Percentiles rank a stretch among this genome's conserved stretches.
phyloP scores from a whole-genome alignment of 164 flowering plant species.

The Macadamia tetraphylla region DNA sequence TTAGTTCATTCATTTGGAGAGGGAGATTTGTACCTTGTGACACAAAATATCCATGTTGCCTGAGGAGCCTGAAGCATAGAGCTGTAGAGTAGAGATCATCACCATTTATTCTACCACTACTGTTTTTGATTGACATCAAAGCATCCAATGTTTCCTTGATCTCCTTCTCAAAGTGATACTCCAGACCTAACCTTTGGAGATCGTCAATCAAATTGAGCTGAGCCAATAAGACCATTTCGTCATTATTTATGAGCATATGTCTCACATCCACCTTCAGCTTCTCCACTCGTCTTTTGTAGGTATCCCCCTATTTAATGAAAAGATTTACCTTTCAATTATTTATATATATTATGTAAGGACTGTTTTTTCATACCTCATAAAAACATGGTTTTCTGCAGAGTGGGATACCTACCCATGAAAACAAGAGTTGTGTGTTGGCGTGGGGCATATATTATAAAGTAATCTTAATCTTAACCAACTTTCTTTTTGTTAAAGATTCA shows the following conservation, averaged over 20 bases:
- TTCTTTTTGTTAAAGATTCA: too few relatives aligned
- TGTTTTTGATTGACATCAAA: not conserved
- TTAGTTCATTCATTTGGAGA: not conserved
- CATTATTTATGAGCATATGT: not conserved
- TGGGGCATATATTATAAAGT: too few relatives aligned
- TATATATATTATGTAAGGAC: too few relatives aligned
- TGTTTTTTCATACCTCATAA: too few relatives aligned
- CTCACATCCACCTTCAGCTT: not conserved
- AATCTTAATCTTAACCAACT: too few relatives aligned
- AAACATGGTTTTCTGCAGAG: too few relatives aligned
- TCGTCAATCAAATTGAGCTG: conserved; percentile 11
- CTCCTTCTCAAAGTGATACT: conserved; percentile 13
- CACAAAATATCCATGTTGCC: conserved; percentile 8
- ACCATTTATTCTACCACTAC: not conserved
- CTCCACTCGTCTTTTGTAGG: not conserved
- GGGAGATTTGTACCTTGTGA: conserved; percentile 3
- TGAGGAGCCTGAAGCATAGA: conserved; percentile 8
- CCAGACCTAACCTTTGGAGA: conserved; percentile 8
- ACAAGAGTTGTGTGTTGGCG: too few relatives aligned
- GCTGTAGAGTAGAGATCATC: conserved; percentile 4
- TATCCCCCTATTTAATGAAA: not conserved
- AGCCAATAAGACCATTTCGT: not conserved
- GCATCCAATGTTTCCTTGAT: not conserved
- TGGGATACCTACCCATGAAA: too few relatives aligned
- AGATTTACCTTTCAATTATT: not conserved